These are phyloP conservation scores for Penicillium aurantiogriseum DNA, from an alignment of 2,329 filamentous ascomycete genomes.

Conservation along the genomic window DNA sequence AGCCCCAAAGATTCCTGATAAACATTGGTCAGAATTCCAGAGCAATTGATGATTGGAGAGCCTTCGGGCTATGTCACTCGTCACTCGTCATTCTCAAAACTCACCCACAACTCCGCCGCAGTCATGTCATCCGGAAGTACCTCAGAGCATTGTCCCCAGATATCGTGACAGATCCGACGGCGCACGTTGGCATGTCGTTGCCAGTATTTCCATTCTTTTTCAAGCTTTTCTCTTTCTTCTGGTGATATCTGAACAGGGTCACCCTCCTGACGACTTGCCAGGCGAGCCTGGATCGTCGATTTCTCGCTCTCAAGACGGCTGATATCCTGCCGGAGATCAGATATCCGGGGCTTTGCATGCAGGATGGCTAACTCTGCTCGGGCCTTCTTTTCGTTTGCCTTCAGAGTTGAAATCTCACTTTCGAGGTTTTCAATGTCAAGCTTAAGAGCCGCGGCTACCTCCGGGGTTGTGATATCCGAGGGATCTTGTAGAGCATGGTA, in stretches of 20 bases:
- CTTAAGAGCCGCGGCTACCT: conserved; percentile 52
- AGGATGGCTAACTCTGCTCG: conserved; percentile 49
- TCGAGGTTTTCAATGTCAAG: conserved; percentile 49
- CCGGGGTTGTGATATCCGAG: conserved; percentile 48
- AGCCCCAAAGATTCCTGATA: conserved; percentile 39
- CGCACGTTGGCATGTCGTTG: conserved; percentile 40
- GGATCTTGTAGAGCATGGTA: conserved; percentile 58
- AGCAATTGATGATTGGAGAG: conserved; percentile 8
- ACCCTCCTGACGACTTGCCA: conserved; percentile 44
- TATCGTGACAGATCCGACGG: conserved; percentile 50
- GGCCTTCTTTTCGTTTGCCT: conserved; percentile 50
- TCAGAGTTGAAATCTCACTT: conserved; percentile 45
- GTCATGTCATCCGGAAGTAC: conserved; percentile 48
- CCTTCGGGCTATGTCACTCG: background rate
- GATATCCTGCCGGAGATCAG: conserved; percentile 50
- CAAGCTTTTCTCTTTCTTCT: conserved; percentile 49
- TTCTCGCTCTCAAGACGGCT: conserved; percentile 47
- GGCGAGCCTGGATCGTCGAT: conserved; percentile 37
- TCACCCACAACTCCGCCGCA: conserved; percentile 52
- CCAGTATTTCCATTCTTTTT: conserved; percentile 50
- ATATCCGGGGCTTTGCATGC: conserved; percentile 50
- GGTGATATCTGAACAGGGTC: conserved; percentile 45
- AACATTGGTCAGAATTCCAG: conserved; percentile 7
- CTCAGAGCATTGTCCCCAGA: conserved; percentile 53
- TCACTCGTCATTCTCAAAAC: conserved; percentile 1